Evolutionary conservation across 331 rosid species (phyloP), one percentile per base, ranked within the genome.

Genomic region (Malus hybrid): DNA sequence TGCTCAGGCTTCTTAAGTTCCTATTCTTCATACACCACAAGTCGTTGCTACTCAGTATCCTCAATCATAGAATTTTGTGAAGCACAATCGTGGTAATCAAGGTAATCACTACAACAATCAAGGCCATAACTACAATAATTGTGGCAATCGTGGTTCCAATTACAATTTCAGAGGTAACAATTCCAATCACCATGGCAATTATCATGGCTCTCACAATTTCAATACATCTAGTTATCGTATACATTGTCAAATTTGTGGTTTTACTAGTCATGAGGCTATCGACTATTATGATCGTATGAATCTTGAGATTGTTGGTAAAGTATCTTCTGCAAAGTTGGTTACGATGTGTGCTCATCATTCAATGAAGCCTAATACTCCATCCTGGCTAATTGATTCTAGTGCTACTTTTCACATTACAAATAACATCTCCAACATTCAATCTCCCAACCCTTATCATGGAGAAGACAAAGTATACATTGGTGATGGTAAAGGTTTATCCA

Each of bases 1-100:
- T 0, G 0, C 10, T 18, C 0, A 52, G 1, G 20, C 10, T 18
- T 52, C 4, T 52, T 0, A 50, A 0, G n/a, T 0, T 50, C 4
- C 0, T 52, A 1, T 50, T 50, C 8, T 50, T 50, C 56, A 0
- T 50, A 50, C 57, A 52, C 57, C 57, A 52, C 10, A 48, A 15
- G 10, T 52, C 7, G 6, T 52, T 52, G 9, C 0, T 6, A 0
- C 57, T 18, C 10, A 52, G 20, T 10, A 42, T 10, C 48, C 14
- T 42, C 14, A 42, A 10, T 42, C 48, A 42, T 5, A 10, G 0
- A 42, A 42, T 10, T 52, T 52, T 18, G 4, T 50, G 56, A 50
- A 50, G n/a, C 56, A 50, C 1, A 15, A 50, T 0, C 1, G 0
- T 50, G 56, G n/a, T 50, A 50, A 15, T 50, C 3, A 3, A 50